Conservation (phyloP, 371 early-diverging fungal species). For the Haplosporangium sp. region DNA sequence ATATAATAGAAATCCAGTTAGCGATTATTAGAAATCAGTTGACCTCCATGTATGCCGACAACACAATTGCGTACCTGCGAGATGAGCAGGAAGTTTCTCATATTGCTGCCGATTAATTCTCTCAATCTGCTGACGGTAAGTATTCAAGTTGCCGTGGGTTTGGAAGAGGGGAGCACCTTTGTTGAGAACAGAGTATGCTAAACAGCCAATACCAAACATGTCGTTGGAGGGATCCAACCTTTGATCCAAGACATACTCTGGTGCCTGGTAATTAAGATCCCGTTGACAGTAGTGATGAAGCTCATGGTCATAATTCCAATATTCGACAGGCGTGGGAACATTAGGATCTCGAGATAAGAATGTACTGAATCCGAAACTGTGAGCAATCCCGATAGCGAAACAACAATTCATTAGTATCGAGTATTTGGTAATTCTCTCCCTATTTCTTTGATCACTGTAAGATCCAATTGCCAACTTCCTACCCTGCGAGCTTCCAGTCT, state of each 20-base stretch:
- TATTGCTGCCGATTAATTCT: conserved; percentile 58
- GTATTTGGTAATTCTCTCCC: background rate
- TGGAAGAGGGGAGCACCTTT: conserved; percentile 75
- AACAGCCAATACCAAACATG: conserved; percentile 86
- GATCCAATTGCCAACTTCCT: conserved; percentile 18
- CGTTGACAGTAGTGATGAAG: conserved; percentile 77
- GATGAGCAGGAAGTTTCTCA: conserved; percentile 64
- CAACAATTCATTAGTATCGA: background rate
- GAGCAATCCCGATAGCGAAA: background rate
- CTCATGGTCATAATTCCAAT: conserved; percentile 69
- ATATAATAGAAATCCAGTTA: background rate
- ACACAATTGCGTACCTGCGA: conserved; percentile 57
- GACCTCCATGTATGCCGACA: too few relatives aligned
- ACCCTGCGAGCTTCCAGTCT: conserved; percentile 94
- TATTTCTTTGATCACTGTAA: background rate
- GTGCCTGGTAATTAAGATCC: conserved; percentile 83
- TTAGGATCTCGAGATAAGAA: conserved; percentile 65
- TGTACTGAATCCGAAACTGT: conserved; percentile 75
- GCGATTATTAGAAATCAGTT: background rate
- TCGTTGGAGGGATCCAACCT: conserved; percentile 71
- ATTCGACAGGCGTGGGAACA: conserved; percentile 48
- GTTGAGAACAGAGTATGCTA: conserved; percentile 82
- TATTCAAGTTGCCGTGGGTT: conserved; percentile 74
- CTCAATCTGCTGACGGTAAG: conserved; percentile 72
- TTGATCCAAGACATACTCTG: conserved; percentile 79